Conservation (phyloP, 1,139 yeast species). For the Pichia kudriavzevii region DNA sequence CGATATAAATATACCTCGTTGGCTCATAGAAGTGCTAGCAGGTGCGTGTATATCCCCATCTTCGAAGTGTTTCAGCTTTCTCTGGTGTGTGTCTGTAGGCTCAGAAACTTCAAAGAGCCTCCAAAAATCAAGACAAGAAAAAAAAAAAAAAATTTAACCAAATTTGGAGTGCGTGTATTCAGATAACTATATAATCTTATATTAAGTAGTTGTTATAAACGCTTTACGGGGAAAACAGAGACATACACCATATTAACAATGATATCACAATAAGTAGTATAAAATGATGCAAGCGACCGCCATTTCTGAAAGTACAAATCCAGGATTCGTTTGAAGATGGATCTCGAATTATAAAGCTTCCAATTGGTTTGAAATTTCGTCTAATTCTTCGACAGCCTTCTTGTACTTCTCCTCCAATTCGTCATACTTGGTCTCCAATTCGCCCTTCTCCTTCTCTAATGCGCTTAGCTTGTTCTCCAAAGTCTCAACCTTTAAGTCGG, state of each 20-base stretch:
- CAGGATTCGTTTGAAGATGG: not conserved
- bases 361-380: constrained; percentile 88
- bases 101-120: too few relatives aligned
- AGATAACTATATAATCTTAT: too few relatives aligned
- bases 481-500: constrained; percentile 95
- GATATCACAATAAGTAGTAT: constrained; percentile 3
- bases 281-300: constrained; percentile 8
- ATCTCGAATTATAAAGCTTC: constrained; percentile 58
- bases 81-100: too few relatives aligned
- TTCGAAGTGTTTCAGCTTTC: constrained; percentile 2
- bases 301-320: constrained; percentile 3
- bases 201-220: too few relatives aligned
- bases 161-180: not conserved
- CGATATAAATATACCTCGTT: constrained; percentile 1
- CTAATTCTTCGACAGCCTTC: constrained; percentile 83
- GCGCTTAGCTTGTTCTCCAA: constrained; percentile 92
- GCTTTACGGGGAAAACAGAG: too few relatives aligned
- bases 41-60: too few relatives aligned
- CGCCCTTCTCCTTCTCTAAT: constrained; percentile 86
- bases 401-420: constrained; percentile 76
- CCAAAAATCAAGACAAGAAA: not conserved
- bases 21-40: too few relatives aligned
- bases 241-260: not conserved
- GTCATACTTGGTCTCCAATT: constrained; percentile 86
- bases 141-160: not conserved